Percentiles rank a stretch among this genome's conserved stretches.
These are phyloP conservation scores for Malbranchea zuffiana DNA, from an alignment of 2,329 filamentous ascomycete species.

Conservation along the genomic window DNA sequence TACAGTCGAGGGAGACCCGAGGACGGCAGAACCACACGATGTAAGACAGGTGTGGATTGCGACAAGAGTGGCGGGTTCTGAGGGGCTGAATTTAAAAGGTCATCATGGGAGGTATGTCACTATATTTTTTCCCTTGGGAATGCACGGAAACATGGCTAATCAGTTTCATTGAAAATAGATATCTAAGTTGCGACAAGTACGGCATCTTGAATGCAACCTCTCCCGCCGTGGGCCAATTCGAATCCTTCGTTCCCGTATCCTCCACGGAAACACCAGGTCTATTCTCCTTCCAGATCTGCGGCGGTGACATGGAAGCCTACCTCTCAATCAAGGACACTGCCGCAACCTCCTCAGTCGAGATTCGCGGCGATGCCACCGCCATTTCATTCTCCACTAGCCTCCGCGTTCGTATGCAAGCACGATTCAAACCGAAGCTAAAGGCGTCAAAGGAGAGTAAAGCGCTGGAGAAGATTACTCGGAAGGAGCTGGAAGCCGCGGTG, in stretches of 20 bases:
- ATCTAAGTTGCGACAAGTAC: constrained; percentile 74
- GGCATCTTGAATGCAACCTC: constrained; percentile 65
- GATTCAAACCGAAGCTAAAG: constrained; percentile 77
- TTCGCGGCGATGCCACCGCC: constrained; percentile 63
- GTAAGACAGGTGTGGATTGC: constrained; percentile 93
- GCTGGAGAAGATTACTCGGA: constrained; percentile 70
- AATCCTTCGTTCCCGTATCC: constrained; percentile 62
- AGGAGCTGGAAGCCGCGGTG: constrained; percentile 71
- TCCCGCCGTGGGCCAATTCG: constrained; percentile 72
- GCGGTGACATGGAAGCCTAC: constrained; percentile 53
- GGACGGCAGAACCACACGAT: constrained; percentile 89
- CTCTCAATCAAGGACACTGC: constrained; percentile 48
- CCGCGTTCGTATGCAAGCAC: constrained; percentile 83
- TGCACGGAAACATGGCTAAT: neutral
- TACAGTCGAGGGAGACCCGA: constrained; percentile 67
- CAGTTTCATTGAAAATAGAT: constrained; percentile 44
- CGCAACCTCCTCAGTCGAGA: constrained; percentile 44
- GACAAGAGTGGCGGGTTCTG: constrained; percentile 69
- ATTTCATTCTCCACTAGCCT: constrained; percentile 61
- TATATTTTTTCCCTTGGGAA: neutral
- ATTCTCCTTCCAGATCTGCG: constrained; percentile 60
- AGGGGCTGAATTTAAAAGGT: constrained; percentile 75
- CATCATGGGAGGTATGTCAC: constrained; percentile 63
- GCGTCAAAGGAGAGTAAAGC: constrained; percentile 74
- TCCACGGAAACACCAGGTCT: constrained; percentile 54